Percentiles rank a stretch among this genome's conserved stretches.
Evolutionary conservation across 2,329 filamentous ascomycete species (phyloP).

Genomic region (Hymenoscyphus fraxineus): DNA sequence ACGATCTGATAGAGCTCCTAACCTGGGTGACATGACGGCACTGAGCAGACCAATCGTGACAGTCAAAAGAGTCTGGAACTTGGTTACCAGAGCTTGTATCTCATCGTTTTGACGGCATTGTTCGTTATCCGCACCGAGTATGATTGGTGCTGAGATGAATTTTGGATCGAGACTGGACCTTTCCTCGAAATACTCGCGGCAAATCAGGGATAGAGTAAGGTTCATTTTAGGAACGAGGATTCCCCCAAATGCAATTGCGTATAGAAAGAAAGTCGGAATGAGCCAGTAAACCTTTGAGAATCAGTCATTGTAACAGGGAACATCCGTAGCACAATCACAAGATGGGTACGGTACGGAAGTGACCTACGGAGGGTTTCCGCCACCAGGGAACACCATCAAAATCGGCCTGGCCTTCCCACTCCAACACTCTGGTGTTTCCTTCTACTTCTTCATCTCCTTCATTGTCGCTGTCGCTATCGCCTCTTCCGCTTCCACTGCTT

Average conservation of each 20-base stretch:
- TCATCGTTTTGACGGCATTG: slow-evolving; percentile 72
- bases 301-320: slow-evolving; percentile 27
- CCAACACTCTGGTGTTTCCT: slow-evolving; percentile 17
- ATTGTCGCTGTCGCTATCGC: neutral
- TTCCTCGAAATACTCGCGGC: slow-evolving; percentile 76
- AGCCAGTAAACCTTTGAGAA: slow-evolving; percentile 73
- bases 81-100: slow-evolving; percentile 72
- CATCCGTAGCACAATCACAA: neutral
- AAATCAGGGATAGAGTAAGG: slow-evolving; percentile 79
- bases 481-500: slow-evolving; percentile 20
- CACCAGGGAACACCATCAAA: slow-evolving; percentile 61
- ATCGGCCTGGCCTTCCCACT: slow-evolving; percentile 52
- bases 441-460: neutral
- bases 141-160: slow-evolving; percentile 58
- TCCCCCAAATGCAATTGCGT: slow-evolving; percentile 82
- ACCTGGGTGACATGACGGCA: slow-evolving; percentile 74
- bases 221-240: slow-evolving; percentile 84
- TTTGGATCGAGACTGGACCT: slow-evolving; percentile 54
- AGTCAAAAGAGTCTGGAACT: slow-evolving; percentile 73
- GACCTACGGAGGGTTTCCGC: slow-evolving; percentile 57
- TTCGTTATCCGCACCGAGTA: slow-evolving; percentile 66
- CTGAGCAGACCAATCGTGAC: slow-evolving; percentile 73
- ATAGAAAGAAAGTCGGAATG: slow-evolving; percentile 73
- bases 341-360: too few relatives aligned
- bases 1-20: slow-evolving; percentile 82